A percentile compares a stretch with the other conserved stretches of the same genome.
Conservation (phyloP, 805 yeast genomes). For the Kluyveromyces nonfermentans region DNA sequence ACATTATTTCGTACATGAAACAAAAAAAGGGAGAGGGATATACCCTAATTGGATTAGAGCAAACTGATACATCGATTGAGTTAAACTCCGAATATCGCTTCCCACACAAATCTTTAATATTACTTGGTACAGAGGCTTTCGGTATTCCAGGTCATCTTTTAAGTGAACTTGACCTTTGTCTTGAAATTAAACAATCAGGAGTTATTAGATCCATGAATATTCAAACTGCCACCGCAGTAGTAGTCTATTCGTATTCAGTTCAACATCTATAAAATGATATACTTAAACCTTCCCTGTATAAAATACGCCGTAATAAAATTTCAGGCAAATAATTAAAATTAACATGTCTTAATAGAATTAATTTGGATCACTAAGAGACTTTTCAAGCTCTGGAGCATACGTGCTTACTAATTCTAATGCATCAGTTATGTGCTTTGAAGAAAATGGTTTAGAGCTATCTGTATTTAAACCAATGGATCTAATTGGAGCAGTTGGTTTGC, state of each 20-base stretch:
- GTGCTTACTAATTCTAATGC: conserved; percentile 50
- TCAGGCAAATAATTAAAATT: too few species aligned
- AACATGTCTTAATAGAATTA: background rate
- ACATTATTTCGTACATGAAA: conserved; percentile 48
- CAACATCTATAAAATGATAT: conserved; percentile 24
- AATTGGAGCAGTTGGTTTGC: conserved; percentile 64
- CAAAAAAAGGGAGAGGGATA: conserved; percentile 67
- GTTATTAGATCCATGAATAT: conserved; percentile 92
- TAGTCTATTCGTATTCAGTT: conserved; percentile 78
- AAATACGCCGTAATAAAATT: background rate
- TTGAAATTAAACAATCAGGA: conserved; percentile 88
- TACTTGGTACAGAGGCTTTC: conserved; percentile 80
- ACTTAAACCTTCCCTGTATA: conserved; percentile 27
- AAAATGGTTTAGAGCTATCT: conserved; percentile 44
- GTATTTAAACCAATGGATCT: conserved; percentile 54
- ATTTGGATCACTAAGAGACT: conserved; percentile 40
- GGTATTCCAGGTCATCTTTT: conserved; percentile 84
- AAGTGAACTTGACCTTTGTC: conserved; percentile 74
- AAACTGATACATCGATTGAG: conserved; percentile 80
- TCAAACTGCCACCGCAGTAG: conserved; percentile 92
- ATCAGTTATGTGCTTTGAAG: conserved; percentile 37
- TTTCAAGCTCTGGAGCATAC: conserved; percentile 53
- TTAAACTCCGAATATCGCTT: conserved; percentile 55
- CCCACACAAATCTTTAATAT: conserved; percentile 68
- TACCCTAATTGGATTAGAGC: conserved; percentile 82